Evolutionary conservation across 257 asterid genomes (phyloP), one percentile per base, ranked within the genome.

Genomic region (Sherardia arvensis): DNA sequence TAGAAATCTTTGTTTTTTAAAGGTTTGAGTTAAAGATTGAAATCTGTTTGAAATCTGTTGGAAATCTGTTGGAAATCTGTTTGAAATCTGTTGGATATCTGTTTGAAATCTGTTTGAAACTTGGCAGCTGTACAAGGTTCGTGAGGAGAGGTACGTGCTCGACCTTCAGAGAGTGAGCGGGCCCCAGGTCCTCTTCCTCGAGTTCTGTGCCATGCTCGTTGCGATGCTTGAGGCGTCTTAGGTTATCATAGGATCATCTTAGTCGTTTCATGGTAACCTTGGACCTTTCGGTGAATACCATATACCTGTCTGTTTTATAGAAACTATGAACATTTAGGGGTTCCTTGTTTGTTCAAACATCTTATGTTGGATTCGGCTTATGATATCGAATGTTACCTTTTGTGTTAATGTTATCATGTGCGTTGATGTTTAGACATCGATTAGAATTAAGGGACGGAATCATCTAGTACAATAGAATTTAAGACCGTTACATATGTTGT

Each of bases 91-190:
- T n/a, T n/a, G n/a, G n/a, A n/a, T n/a, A n/a, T n/a, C n/a, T n/a
- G n/a, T n/a, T n/a, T n/a, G n/a, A n/a, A 25, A 66, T 55, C 51
- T 69, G 40, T 48, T 27, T 69, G 62, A 70, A 71, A 20, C 38
- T 29, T 67, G 57, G 62, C 94, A 92, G 99, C 97, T 92, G 47
- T 92, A 85, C 85, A 92, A 87, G 69, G 85, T 83, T 45, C 78
- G 77, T 53, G 96, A 92, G 0, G 91, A 81, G 51, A 89, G 82
- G 74, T 85, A 87, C 69, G 64, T 92, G 77, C 94, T 92, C 29
- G 97, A 92, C 80, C 70, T 89, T 53, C 99, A 92, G 85, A 82
- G 97, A 83, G 75, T 92, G 25, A 83, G 81, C 15, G 99, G 99
- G n/a, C 91, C 96, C 0, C 95, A 82, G 48, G 70, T 92, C 59